phyloP scores from a whole-genome alignment of 1,139 yeast species.

The Diutina mesorugosa region DNA sequence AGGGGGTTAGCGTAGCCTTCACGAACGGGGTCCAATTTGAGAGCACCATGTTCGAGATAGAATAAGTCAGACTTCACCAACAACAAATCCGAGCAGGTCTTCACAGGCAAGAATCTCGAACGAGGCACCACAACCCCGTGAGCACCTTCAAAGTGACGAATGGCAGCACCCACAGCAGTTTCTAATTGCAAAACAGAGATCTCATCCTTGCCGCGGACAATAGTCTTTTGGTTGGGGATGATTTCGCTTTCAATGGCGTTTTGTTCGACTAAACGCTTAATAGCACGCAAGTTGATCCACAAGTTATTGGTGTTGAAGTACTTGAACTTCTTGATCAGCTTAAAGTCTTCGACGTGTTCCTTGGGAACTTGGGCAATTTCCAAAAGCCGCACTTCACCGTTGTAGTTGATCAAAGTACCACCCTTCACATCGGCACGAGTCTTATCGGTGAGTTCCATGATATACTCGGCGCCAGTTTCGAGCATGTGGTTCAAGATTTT shows the following conservation, averaged over 20 bases:
- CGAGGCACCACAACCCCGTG: conserved; percentile 98
- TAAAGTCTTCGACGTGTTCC: conserved; percentile 97
- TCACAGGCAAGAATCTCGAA: conserved; percentile 93
- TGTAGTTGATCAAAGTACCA: conserved; percentile 94
- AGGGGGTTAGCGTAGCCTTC: conserved; percentile 85
- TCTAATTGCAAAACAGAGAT: conserved; percentile 87
- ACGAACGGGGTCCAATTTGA: conserved; percentile 72
- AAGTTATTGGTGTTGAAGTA: conserved; percentile 96
- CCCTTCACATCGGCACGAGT: conserved; percentile 99
- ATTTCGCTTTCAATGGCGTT: conserved; percentile 83
- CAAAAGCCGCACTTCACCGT: conserved; percentile 85
- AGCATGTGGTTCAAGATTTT: conserved; percentile 87
- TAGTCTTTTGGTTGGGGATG: conserved; percentile 85
- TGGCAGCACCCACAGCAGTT: conserved; percentile 99
- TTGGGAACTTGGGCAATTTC: conserved; percentile 99
- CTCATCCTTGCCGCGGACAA: conserved; percentile 64
- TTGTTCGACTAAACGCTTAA: conserved; percentile 80
- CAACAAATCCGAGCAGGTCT: conserved; percentile 89
- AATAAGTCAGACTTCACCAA: conserved; percentile 95
- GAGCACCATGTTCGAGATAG: conserved; percentile 82
- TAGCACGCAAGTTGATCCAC: conserved; percentile 93
- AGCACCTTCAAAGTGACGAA: conserved; percentile 88
- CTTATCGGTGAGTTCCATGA: conserved; percentile 97
- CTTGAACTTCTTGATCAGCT: conserved; percentile 93
- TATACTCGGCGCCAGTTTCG: conserved; percentile 82